Percentiles rank a stretch among this genome's conserved stretches.
These are phyloP conservation scores for Odontarrhena argentea DNA, from an alignment of 345 rosid species.

Conservation along the genomic window DNA sequence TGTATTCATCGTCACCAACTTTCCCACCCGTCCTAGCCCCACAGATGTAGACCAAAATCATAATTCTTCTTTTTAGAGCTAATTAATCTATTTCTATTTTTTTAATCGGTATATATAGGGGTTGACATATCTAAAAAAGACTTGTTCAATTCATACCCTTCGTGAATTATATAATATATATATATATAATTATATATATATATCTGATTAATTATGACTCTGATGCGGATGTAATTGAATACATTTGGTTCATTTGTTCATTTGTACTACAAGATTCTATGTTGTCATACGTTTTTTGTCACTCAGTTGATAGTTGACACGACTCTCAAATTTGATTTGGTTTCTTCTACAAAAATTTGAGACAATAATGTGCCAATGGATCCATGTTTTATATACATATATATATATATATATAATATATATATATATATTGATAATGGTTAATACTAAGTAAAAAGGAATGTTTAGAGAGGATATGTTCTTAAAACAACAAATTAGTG, in stretches of 20 bases:
- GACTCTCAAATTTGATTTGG: not conserved
- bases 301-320: not conserved
- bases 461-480: too few relatives aligned
- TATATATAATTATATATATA: too few relatives aligned
- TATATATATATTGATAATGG: too few relatives aligned
- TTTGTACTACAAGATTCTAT: not conserved
- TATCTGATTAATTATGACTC: too few relatives aligned
- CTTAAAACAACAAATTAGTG: too few relatives aligned
- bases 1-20: constrained; percentile 45
- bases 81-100: constrained; percentile 30
- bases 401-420: too few relatives aligned
- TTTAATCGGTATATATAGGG: constrained; percentile 30
- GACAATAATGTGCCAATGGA: not conserved
- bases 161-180: not conserved
- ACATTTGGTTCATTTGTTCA: too few relatives aligned
- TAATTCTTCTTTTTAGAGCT: constrained; percentile 30
- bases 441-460: too few relatives aligned
- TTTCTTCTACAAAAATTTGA: constrained; percentile 12
- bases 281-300: not conserved
- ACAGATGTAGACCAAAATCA: constrained; percentile 43
- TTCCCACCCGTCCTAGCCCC: constrained; percentile 39
- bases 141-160: constrained; percentile 7
- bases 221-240: too few relatives aligned
- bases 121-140: constrained; percentile 38
- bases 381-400: too few relatives aligned